Evolutionary conservation across 345 rosid species (phyloP).

Genomic region (Dipteronia dyeriana): DNA sequence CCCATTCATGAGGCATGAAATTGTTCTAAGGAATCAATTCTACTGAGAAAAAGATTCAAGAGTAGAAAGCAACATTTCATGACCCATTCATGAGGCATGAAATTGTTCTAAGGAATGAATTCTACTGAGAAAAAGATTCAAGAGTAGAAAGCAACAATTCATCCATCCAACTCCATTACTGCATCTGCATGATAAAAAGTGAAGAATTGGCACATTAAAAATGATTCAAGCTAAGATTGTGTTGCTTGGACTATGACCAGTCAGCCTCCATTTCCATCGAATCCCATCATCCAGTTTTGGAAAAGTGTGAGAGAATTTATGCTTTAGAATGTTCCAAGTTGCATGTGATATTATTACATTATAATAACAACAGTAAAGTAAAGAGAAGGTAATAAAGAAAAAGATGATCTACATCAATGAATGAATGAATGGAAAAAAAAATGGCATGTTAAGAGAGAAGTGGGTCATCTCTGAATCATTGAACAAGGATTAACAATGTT

Average conservation of each 20-base stretch:
- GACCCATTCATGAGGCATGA: neutral
- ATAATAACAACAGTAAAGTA: constrained; percentile 28
- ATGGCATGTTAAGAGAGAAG: constrained; percentile 16
- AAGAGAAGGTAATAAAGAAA: constrained; percentile 36
- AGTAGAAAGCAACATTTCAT: constrained; percentile 28
- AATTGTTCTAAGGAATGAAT: neutral
- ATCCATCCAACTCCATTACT: constrained; percentile 18
- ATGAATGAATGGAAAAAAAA: constrained; percentile 18
- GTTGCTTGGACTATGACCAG: constrained; percentile 31
- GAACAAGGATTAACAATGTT: constrained; percentile 35
- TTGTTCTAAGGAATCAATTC: neutral
- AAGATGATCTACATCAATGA: constrained; percentile 22
- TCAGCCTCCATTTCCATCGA: constrained; percentile 19
- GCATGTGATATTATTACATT: constrained; percentile 43
- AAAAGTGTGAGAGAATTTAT: constrained; percentile 42
- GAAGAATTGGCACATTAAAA: constrained; percentile 31
- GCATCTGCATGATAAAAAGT: constrained; percentile 27
- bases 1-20: constrained; percentile 4
- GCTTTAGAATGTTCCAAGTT: constrained; percentile 57
- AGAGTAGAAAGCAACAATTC: constrained; percentile 27
- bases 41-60: constrained; percentile 5
- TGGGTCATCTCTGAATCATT: constrained; percentile 37
- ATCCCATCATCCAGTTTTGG: constrained; percentile 24
- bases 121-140: constrained; percentile 8
- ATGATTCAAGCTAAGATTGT: constrained; percentile 25